phyloP scores from a whole-genome alignment of 164 flowering plant species.

The Magnolia kwangsiensis region DNA sequence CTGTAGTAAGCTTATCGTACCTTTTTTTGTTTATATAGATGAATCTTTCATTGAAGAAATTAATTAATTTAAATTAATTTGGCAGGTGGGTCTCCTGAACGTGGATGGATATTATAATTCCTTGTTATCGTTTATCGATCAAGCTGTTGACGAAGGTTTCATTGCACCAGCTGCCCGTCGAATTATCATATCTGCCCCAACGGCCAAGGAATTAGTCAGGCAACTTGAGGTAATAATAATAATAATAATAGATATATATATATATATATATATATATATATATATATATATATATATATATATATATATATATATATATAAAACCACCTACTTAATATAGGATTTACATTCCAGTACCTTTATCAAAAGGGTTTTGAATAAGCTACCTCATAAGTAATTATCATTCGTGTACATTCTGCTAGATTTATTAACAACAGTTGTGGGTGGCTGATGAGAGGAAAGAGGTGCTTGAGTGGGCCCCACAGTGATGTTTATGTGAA shows the following conservation, averaged over 20 bases:
- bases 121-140: conserved; percentile 70
- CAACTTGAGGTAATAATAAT: conserved; percentile 60
- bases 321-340: not conserved
- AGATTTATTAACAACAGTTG: no score
- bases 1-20: not conserved
- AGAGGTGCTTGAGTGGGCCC: not conserved
- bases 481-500: not conserved
- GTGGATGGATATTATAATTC: conserved; percentile 88
- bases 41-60: not conserved
- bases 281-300: no score
- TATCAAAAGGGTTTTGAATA: not conserved
- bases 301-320: no score
- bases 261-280: no score
- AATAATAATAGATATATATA: no score
- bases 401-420: not conserved
- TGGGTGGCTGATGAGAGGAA: not conserved
- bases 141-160: conserved; percentile 97
- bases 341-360: not conserved
- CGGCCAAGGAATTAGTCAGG: conserved; percentile 65
- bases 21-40: not conserved
- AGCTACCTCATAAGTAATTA: not conserved
- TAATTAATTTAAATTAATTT: not conserved
- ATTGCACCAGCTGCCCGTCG: conserved; percentile 73
- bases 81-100: conserved; percentile 91
- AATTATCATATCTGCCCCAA: conserved; percentile 80